phyloP scores from a whole-genome alignment of 2,329 filamentous ascomycete genomes.

The Stachybotrys elegans region DNA sequence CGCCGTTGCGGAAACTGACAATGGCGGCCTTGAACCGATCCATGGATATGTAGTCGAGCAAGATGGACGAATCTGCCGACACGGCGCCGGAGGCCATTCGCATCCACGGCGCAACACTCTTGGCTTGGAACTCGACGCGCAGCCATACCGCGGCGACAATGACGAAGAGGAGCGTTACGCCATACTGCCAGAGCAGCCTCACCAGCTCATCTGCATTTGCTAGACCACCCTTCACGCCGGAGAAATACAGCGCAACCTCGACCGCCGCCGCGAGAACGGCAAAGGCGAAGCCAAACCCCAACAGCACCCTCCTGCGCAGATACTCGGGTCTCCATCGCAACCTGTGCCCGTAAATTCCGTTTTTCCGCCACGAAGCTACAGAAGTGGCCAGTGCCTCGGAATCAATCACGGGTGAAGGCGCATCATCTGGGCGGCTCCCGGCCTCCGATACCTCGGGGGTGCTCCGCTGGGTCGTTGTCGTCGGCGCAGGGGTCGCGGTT shows the following conservation, averaged over 20 bases:
- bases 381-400: background rate
- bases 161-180: constrained; percentile 26
- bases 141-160: constrained; percentile 27
- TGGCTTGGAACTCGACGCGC: constrained; percentile 34
- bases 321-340: constrained; percentile 31
- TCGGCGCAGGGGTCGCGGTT: background rate
- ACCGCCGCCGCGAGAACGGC: constrained; percentile 20
- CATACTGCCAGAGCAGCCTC: constrained; percentile 32
- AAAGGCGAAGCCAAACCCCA: constrained; percentile 23
- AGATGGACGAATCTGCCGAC: constrained; percentile 23
- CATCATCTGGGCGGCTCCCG: background rate
- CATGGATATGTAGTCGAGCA: constrained; percentile 31
- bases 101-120: constrained; percentile 31
- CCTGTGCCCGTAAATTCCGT: constrained; percentile 18
- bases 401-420: background rate
- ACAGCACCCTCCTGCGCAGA: constrained; percentile 25
- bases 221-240: constrained; percentile 22
- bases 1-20: constrained; percentile 24
- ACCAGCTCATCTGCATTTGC: constrained; percentile 16
- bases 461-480: background rate
- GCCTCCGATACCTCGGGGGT: background rate
- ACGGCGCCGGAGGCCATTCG: constrained; percentile 23
- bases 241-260: constrained; percentile 25
- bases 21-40: constrained; percentile 20
- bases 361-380: constrained; percentile 6